phyloP scores from a whole-genome alignment of 805 yeast species.

The Wickerhamomyces xylosicus region DNA sequence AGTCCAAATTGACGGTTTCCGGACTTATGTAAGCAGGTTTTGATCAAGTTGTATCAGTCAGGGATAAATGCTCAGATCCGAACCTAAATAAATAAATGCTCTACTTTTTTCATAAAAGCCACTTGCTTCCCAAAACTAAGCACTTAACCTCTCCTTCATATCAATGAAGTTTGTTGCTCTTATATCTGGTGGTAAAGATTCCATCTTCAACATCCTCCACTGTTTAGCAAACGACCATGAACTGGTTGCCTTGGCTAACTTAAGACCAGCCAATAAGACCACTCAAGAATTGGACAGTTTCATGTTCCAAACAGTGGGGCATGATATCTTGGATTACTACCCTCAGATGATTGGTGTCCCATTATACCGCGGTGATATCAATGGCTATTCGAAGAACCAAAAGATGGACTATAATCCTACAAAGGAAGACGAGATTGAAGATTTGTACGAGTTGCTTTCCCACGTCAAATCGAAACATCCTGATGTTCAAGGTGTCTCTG shows the following conservation, averaged over 20 bases:
- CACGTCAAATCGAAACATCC: slow-evolving; percentile 46
- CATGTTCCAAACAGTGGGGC: slow-evolving; percentile 98
- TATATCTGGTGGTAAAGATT: slow-evolving; percentile 94
- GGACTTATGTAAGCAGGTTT: too few relatives aligned
- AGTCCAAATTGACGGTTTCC: too few relatives aligned
- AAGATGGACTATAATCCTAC: slow-evolving; percentile 62
- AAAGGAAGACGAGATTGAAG: slow-evolving; percentile 79
- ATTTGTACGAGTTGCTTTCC: slow-evolving; percentile 45
- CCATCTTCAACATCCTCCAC: slow-evolving; percentile 81
- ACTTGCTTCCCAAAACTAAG: not conserved
- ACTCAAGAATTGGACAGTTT: slow-evolving; percentile 80
- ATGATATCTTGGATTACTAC: slow-evolving; percentile 59
- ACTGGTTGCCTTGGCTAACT: slow-evolving; percentile 73
- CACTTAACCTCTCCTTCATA: not conserved
- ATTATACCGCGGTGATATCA: slow-evolving; percentile 56
- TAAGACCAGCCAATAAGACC: slow-evolving; percentile 47
- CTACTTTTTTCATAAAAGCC: too few relatives aligned
- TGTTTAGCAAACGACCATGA: slow-evolving; percentile 83
- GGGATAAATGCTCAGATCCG: too few relatives aligned
- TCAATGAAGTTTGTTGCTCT: slow-evolving; percentile 85
- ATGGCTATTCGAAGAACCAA: slow-evolving; percentile 53
- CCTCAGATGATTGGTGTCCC: slow-evolving; percentile 71
- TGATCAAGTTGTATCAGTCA: too few relatives aligned
- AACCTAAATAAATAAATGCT: too few relatives aligned
- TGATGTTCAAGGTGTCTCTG: slow-evolving; percentile 76